A percentile compares a stretch with the other conserved stretches of the same genome.
Evolutionary conservation across 805 yeast species (phyloP).

Genomic region (Kuraishia molischiana): DNA sequence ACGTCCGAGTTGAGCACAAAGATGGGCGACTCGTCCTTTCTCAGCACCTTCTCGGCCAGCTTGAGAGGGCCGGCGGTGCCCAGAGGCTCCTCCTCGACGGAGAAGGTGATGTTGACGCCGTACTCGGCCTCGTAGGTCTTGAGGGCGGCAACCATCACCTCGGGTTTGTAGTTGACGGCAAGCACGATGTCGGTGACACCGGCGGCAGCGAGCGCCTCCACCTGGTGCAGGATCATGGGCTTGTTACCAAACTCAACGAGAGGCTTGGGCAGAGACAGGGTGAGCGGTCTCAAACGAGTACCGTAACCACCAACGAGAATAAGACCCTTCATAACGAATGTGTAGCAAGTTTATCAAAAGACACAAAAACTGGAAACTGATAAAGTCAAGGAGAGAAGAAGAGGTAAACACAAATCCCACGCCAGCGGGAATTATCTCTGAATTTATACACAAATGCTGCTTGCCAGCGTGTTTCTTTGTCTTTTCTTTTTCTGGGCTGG

Average conservation of each 20-base stretch:
- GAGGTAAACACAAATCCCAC: too few relatives aligned
- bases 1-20: conserved; percentile 97
- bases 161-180: conserved; percentile 99
- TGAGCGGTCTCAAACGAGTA: conserved; percentile 98
- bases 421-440: too few relatives aligned
- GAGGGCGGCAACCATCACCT: conserved; percentile 94
- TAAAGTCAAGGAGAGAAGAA: conserved; percentile 2
- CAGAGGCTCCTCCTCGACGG: conserved; percentile 98
- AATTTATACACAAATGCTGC: too few relatives aligned
- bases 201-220: conserved; percentile 94
- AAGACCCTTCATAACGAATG: conserved; percentile 80
- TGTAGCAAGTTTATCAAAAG: neutral
- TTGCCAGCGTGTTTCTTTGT: too few relatives aligned
- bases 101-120: conserved; percentile 92
- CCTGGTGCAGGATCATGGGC: conserved; percentile 98
- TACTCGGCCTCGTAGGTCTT: conserved; percentile 90
- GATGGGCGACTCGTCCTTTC: conserved; percentile 93
- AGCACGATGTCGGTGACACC: conserved; percentile 98
- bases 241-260: conserved; percentile 97
- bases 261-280: conserved; percentile 92
- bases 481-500: too few relatives aligned
- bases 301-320: conserved; percentile 99
- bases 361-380: neutral
- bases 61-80: conserved; percentile 99
- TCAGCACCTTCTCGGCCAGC: conserved; percentile 88